Conservation (phyloP, 2,329 filamentous ascomycete genomes). For the Blumeria graminis region DNA sequence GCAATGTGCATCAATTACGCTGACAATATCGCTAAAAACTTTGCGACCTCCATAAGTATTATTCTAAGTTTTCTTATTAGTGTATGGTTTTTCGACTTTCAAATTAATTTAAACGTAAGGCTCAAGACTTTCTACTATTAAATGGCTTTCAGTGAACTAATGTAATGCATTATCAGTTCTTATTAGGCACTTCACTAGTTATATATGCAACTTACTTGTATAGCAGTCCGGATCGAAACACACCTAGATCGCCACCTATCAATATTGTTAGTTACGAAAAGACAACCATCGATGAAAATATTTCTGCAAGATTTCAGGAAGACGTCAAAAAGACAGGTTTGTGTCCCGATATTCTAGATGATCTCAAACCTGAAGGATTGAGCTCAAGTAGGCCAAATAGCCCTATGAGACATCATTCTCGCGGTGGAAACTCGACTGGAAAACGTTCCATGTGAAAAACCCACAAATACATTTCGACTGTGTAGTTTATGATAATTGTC, state of each 20-base stretch:
- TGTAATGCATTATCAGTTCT: slow-evolving; percentile 31
- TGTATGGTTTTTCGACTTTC: slow-evolving; percentile 63
- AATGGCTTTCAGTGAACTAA: not conserved
- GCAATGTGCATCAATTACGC: slow-evolving; percentile 61
- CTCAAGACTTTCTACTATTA: not conserved
- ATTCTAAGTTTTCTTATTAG: slow-evolving; percentile 69
- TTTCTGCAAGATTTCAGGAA: slow-evolving; percentile 14
- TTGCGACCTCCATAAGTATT: slow-evolving; percentile 81
- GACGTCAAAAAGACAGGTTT: slow-evolving; percentile 6
- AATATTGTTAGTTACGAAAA: slow-evolving; percentile 58
- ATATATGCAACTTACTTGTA: slow-evolving; percentile 70
- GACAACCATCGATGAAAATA: slow-evolving; percentile 16
- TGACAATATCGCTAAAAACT: slow-evolving; percentile 82
- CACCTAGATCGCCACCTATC: slow-evolving; percentile 37
- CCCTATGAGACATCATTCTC: slow-evolving; percentile 20
- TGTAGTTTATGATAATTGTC: too few species aligned
- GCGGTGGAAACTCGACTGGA: slow-evolving; percentile 17
- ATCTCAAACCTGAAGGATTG: slow-evolving; percentile 21
- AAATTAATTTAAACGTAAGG: slow-evolving; percentile 47
- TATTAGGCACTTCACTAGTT: slow-evolving; percentile 57
- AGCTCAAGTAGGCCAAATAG: slow-evolving; percentile 28
- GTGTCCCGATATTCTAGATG: slow-evolving; percentile 13
- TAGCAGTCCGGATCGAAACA: slow-evolving; percentile 36
- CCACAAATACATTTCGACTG: not conserved
- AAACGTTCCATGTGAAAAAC: slow-evolving; percentile 16